Evolutionary conservation across 2,329 filamentous ascomycete genomes (phyloP).

Genomic region (Pestalotiopsis sp.): DNA sequence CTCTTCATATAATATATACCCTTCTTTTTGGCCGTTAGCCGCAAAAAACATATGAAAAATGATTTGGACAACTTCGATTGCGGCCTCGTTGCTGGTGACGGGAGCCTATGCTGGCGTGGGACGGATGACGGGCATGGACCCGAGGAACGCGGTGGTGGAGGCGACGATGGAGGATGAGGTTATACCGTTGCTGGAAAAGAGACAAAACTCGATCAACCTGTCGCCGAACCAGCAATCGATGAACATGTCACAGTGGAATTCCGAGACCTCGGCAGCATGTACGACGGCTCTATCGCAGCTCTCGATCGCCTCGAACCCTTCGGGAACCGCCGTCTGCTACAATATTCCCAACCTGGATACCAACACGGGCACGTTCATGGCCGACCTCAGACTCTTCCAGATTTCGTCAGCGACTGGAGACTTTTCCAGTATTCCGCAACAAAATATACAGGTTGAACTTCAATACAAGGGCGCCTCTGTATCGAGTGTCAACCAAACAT

Average conservation of each 20-base stretch:
- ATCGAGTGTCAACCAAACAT: conserved; percentile 39
- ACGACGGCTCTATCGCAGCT: conserved; percentile 55
- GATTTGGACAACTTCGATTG: conserved; percentile 37
- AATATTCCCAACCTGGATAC: conserved; percentile 75
- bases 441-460: conserved; percentile 58
- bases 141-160: conserved; percentile 8
- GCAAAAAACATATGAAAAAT: conserved; percentile 28
- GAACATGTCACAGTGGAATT: conserved; percentile 60
- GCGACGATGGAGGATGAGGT: conserved; percentile 7
- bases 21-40: not conserved
- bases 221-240: conserved; percentile 41
- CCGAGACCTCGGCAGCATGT: conserved; percentile 61
- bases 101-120: conserved; percentile 37
- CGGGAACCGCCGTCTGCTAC: conserved; percentile 80
- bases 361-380: conserved; percentile 70
- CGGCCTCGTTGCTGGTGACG: conserved; percentile 37
- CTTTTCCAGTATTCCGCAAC: conserved; percentile 53
- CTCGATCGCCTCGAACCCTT: conserved; percentile 67
- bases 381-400: conserved; percentile 76
- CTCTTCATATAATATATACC: conserved; percentile 9
- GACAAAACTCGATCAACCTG: conserved; percentile 17
- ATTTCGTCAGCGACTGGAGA: conserved; percentile 59
- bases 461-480: conserved; percentile 58
- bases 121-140: conserved; percentile 13
- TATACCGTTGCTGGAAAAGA: conserved; percentile 12